These are phyloP conservation scores for Delitschia confertaspora DNA, from an alignment of 495 filamentous ascomycete species.

Conservation along the genomic window DNA sequence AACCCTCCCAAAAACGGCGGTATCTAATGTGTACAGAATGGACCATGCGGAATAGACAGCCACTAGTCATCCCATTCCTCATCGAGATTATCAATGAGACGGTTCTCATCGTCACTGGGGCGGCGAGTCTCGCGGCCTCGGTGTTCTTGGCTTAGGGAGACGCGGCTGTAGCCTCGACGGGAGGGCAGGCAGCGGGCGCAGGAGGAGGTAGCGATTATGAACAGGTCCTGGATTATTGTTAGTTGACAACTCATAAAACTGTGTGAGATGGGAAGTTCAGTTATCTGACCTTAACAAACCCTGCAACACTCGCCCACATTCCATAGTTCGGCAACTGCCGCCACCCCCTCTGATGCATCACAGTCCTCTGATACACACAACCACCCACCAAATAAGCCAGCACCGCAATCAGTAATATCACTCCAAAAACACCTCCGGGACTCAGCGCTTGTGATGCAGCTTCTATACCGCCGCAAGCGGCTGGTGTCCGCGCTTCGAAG, in stretches of 20 bases:
- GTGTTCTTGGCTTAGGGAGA: conserved; percentile 29
- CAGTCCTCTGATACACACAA: conserved; percentile 88
- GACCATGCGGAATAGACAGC: background rate
- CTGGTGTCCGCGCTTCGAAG: conserved; percentile 83
- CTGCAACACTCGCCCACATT: conserved; percentile 81
- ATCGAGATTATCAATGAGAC: conserved; percentile 90
- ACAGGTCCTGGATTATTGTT: conserved; percentile 56
- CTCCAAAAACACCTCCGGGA: conserved; percentile 81
- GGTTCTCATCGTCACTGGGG: conserved; percentile 69
- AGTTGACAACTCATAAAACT: background rate
- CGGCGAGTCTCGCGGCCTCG: conserved; percentile 32
- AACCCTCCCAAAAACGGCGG: no score
- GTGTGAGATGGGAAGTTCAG: conserved; percentile 9
- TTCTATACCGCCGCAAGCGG: conserved; percentile 68
- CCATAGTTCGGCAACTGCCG: conserved; percentile 89
- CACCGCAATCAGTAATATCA: conserved; percentile 77
- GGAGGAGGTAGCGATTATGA: conserved; percentile 70
- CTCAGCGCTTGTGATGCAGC: conserved; percentile 58
- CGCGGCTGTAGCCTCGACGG: conserved; percentile 54
- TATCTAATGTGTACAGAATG: no score
- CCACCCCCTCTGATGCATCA: conserved; percentile 93
- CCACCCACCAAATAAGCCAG: conserved; percentile 86
- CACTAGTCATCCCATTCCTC: conserved; percentile 60
- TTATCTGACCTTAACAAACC: conserved; percentile 69
- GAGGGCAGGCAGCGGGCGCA: conserved; percentile 57